Base-by-base conservation (phyloP, 179 eudicot species). In the Corrigiola litoralis region DNA sequence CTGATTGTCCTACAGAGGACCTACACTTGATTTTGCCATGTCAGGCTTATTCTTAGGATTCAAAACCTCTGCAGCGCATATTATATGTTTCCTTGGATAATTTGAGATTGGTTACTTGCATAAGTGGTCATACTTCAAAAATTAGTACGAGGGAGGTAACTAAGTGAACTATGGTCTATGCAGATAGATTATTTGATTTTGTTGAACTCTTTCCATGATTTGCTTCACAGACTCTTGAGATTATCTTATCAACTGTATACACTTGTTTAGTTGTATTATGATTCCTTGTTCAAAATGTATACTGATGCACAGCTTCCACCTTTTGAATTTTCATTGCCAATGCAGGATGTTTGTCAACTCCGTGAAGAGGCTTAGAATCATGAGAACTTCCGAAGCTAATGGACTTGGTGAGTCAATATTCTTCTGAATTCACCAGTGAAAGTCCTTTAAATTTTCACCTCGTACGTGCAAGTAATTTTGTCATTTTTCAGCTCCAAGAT, bases 341-440 rank as follows among this genome's bases (percentile, higher is more conserved):
- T 63, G 70, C 83, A 90, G 95, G 81, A 84, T 90, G 92, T 88
- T 89, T 71, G 48, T 74, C 36, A 66, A 57, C 70, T 81, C 90
- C 0, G 95, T 85, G 73, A 85, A 82, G 81, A 81, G 89, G 73
- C 90, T 92, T 47, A 80, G 84, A 72, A 92, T 92, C 74, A 89
- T 87, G 96, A 92, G 82, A 80, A 84, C 84, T 47, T 76, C 87
- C 4, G 96, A 87, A 36, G 96, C 95, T 58, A 92, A 84, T 67
- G 98, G 96, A 65, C 86, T 90, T 58, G 80, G 90, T 92, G 80
- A 55, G 74, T 61, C 27, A 46, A 61, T 29, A 23, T 13, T 13
- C 46, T 24, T 13, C 29, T 61, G 5, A 28, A 12, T n/a, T 63
- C 10, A 1, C 34, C 8, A 16, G 9, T 17, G 28, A 21, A 20